Conservation (phyloP, 2,329 filamentous ascomycete genomes). For the Saccharata proteae region DNA sequence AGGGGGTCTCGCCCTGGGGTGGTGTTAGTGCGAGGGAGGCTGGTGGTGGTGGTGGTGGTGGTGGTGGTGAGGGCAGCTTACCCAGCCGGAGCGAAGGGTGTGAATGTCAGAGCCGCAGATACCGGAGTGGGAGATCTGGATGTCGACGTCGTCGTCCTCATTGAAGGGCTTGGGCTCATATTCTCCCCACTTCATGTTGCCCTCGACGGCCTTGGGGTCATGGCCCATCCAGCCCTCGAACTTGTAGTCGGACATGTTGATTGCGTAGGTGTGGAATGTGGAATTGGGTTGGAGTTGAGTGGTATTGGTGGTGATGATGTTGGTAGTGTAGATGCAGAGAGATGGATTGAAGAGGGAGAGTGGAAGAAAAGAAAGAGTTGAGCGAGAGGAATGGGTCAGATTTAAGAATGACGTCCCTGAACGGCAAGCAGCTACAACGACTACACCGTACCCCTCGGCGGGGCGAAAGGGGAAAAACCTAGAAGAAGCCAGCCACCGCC, state of each 20-base stretch:
- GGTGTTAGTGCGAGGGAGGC: constrained; percentile 11
- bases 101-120: constrained; percentile 18
- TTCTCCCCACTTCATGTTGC: constrained; percentile 43
- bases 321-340: neutral
- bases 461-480: too few relatives aligned
- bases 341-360: neutral
- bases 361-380: neutral
- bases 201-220: constrained; percentile 35
- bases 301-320: neutral
- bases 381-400: neutral
- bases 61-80: too few relatives aligned
- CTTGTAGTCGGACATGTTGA: constrained; percentile 29
- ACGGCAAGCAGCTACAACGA: neutral
- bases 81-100: constrained; percentile 31
- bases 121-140: constrained; percentile 28
- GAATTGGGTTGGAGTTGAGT: too few relatives aligned
- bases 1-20: constrained; percentile 28
- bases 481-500: too few relatives aligned
- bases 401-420: neutral
- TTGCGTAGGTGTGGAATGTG: too few relatives aligned
- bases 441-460: neutral
- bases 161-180: constrained; percentile 32
- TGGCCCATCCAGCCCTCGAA: constrained; percentile 48
- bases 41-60: constrained; percentile 27
- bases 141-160: constrained; percentile 28